Evolutionary conservation across 2,329 filamentous ascomycete species (phyloP).

Genomic region (Botrytis squamosa): DNA sequence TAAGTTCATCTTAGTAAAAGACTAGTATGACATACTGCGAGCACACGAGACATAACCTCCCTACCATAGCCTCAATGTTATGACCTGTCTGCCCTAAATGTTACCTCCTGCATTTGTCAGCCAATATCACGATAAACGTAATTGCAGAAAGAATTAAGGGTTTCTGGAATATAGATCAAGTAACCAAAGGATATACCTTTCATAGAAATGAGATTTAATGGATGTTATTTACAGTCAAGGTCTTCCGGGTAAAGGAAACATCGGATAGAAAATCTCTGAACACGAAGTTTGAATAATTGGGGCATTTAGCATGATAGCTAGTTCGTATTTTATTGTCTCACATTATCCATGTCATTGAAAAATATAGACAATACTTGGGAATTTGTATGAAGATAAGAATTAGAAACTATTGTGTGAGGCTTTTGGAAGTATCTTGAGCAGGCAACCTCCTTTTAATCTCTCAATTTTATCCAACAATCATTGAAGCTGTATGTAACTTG

Average conservation of each 20-base stretch:
- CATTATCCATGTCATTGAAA: too few relatives aligned
- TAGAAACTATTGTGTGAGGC: neutral
- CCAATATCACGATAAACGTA: neutral
- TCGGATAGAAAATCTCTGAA: too few relatives aligned
- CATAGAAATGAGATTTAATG: too few relatives aligned
- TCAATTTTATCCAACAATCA: neutral
- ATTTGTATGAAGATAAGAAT: neutral
- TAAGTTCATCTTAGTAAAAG: neutral
- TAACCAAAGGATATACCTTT: too few relatives aligned
- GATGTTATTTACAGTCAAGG: fast-evolving
- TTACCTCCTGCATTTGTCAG: neutral
- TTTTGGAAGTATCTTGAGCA: neutral
- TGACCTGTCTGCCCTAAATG: neutral
- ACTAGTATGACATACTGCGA: neutral
- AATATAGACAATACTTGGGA: neutral
- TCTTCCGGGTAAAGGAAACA: neutral
- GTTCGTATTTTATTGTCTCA: neutral
- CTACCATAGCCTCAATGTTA: neutral
- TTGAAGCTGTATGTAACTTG: neutral
- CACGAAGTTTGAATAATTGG: too few relatives aligned
- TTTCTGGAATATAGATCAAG: neutral
- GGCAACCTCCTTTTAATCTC: neutral
- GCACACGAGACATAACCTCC: neutral
- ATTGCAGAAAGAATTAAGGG: neutral
- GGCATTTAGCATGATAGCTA: neutral